Base-by-base conservation (phyloP, 495 filamentous ascomycete species). In the Chlorociboria aeruginascens region DNA sequence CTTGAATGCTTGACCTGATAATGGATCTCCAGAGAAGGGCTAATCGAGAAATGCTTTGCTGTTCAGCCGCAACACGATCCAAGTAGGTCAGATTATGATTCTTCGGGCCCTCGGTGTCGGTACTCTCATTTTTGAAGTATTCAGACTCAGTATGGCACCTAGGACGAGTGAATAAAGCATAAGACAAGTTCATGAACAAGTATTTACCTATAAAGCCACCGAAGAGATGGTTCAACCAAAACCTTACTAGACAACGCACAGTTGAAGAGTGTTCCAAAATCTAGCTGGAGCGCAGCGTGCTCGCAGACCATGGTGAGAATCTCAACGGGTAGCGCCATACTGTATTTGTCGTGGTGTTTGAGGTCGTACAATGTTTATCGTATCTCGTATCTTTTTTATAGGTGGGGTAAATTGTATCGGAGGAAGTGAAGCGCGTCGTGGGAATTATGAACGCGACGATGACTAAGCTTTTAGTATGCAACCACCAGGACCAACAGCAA, bases 21-120 rank as follows among this genome's bases (percentile, higher is more conserved):
- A 88, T 73, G 7, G 80, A 80, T 32, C 74, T 70, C 85, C 85
- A 89, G 32, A 84, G 63, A 4, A 74, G 66, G 11, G 77, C 70
- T 69, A 78, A 81, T 61, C 72, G 59, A 53, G 37, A 67, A 45
- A 46, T 51, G 0, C 12, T 53, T 47, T 61, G 46, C 57, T 65
- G 56, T 57, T 70, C 57, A 56, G 66, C 59, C 13, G 60, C 52
- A 13, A 56, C 31, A 7, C 60, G 50, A 28, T 57, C 43, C 20
- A 54, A 7, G 52, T 42, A 50, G 53, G 61, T 54, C 36, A 39
- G 45, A 42, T 20, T 43, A 49, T 48, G 45, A 34, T 10, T 39
- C 31, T 10, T 44, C 59, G 54, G 40, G 54, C 48, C 55, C 54
- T 40, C 34, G 51, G 37, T 56, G 48, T 53, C 48, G 28, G 41